Percentiles rank a stretch among this genome's conserved stretches.
Evolutionary conservation across 1,284 basidiomycete species (phyloP).

Genomic region (Mycena citricolor): DNA sequence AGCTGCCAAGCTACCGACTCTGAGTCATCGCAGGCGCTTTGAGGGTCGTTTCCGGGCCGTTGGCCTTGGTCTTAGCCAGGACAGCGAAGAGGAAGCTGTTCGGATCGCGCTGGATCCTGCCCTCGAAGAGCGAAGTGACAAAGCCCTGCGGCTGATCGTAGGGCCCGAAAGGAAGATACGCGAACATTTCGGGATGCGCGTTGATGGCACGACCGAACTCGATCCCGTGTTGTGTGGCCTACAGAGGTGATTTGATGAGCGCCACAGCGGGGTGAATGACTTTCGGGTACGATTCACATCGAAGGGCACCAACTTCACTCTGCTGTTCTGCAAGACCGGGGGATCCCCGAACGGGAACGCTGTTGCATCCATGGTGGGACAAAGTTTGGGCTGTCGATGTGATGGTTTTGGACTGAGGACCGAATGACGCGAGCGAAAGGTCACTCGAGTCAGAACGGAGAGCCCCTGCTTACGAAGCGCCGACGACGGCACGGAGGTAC

Average conservation of each 20-base stretch:
- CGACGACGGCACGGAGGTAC: too few relatives aligned
- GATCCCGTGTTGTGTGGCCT: too few relatives aligned
- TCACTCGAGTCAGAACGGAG: too few relatives aligned
- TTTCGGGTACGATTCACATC: too few relatives aligned
- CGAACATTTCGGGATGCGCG: slow-evolving; percentile 29
- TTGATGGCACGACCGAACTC: too few relatives aligned
- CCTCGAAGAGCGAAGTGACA: slow-evolving; percentile 31
- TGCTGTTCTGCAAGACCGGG: slow-evolving; percentile 28
- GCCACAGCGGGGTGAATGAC: not conserved
- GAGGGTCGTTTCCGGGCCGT: too few relatives aligned
- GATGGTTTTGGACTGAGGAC: too few relatives aligned
- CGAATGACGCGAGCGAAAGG: too few relatives aligned
- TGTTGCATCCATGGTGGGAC: slow-evolving; percentile 7
- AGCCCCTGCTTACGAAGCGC: too few relatives aligned
- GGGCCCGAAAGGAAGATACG: slow-evolving; percentile 44
- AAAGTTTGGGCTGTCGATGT: too few relatives aligned
- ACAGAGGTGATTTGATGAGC: too few relatives aligned
- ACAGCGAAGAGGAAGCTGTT: slow-evolving; percentile 44
- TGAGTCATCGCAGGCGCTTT: too few relatives aligned
- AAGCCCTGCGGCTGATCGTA: slow-evolving; percentile 36
- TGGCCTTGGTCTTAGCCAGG: slow-evolving; percentile 43
- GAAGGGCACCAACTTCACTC: slow-evolving; percentile 35
- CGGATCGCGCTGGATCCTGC: slow-evolving; percentile 33
- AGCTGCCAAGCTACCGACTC: slow-evolving; percentile 29
- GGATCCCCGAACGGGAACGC: slow-evolving; percentile 37